Percentiles rank a stretch among this genome's conserved stretches.
phyloP scores from a whole-genome alignment of 768 basidiomycete genomes.

The Lactarius deliciosus region DNA sequence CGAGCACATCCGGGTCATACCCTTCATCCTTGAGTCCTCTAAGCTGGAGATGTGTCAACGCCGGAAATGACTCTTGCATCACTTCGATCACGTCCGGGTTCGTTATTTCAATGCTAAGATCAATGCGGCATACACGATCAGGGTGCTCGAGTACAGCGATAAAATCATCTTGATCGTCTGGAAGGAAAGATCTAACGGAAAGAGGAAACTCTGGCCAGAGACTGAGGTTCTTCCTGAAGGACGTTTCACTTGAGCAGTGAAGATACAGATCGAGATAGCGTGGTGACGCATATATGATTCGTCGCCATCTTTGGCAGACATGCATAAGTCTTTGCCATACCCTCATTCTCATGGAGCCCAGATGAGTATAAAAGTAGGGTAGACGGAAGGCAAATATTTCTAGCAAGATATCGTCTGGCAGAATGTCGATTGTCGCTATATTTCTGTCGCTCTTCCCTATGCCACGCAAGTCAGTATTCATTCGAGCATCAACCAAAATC shows the following conservation, averaged over 20 bases:
- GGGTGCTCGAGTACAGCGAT: background rate
- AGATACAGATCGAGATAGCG: background rate
- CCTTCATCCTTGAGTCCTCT: background rate
- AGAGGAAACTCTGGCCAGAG: background rate
- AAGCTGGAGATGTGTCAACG: background rate
- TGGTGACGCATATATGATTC: background rate
- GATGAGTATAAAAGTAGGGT: background rate
- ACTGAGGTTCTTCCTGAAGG: background rate
- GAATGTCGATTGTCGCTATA: background rate
- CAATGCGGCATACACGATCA: background rate
- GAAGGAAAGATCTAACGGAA: background rate
- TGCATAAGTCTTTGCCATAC: background rate
- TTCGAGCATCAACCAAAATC: background rate
- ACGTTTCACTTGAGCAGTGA: background rate
- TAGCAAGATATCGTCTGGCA: background rate
- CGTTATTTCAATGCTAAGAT: too few relatives aligned
- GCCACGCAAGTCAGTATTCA: background rate
- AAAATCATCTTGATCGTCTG: background rate
- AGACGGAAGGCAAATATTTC: background rate
- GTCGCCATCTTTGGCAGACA: conserved; percentile 1
- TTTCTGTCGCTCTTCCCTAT: background rate
- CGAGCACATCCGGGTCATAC: background rate
- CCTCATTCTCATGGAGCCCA: background rate
- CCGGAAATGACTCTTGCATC: background rate
- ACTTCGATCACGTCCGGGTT: background rate